These are phyloP conservation scores for Lepidium didymum DNA, from an alignment of 345 rosid genomes.

Conservation along the genomic window DNA sequence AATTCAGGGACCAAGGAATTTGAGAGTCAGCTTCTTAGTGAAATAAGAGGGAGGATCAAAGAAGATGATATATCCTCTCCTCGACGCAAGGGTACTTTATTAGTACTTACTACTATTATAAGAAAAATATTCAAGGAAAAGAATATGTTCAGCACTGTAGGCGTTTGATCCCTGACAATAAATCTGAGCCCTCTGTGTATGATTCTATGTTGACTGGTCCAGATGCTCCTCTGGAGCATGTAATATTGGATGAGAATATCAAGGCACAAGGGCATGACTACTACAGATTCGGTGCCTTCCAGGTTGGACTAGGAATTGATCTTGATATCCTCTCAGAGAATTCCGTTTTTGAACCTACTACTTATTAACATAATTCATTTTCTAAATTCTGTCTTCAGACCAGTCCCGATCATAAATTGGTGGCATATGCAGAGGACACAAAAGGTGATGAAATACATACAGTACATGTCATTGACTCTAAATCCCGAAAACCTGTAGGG, in stretches of 20 bases:
- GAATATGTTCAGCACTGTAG: constrained; percentile 82
- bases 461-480: constrained; percentile 58
- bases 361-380: not conserved
- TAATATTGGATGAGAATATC: constrained; percentile 78
- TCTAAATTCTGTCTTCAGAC: constrained; percentile 35
- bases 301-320: constrained; percentile 30
- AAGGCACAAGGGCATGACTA: constrained; percentile 51
- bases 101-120: constrained; percentile 50
- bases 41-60: constrained; percentile 70
- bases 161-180: constrained; percentile 32
- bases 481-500: constrained; percentile 39
- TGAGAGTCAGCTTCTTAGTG: constrained; percentile 56
- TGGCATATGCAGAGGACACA: constrained; percentile 81
- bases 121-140: constrained; percentile 67
- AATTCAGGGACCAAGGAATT: constrained; percentile 57
- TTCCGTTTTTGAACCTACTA: not conserved
- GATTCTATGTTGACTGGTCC: constrained; percentile 69
- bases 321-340: not conserved
- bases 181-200: constrained; percentile 50
- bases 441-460: constrained; percentile 79
- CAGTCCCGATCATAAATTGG: constrained; percentile 69
- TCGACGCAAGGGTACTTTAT: constrained; percentile 39
- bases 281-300: constrained; percentile 57
- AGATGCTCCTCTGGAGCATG: constrained; percentile 76
- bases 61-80: constrained; percentile 85